Percentiles rank a stretch among this genome's conserved stretches.
These are phyloP conservation scores for Hyphodiscus sp. DNA, from an alignment of 2,329 filamentous ascomycete genomes.

Conservation along the genomic window DNA sequence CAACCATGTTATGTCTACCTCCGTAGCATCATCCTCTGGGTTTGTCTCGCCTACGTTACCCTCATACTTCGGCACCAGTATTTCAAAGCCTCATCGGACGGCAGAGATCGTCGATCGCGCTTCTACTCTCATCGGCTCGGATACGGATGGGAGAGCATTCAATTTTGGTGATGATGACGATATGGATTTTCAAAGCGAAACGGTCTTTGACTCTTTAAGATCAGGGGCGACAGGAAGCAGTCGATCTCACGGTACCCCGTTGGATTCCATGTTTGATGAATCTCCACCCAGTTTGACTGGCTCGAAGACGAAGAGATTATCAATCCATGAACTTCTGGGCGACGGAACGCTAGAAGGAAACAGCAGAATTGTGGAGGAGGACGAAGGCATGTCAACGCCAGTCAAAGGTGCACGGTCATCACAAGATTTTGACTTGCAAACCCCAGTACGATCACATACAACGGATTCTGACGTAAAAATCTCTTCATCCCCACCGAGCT, in stretches of 20 bases:
- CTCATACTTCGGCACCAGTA: conserved; percentile 17
- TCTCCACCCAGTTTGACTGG: conserved; percentile 57
- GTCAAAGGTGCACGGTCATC: conserved; percentile 20
- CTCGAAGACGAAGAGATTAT: conserved; percentile 25
- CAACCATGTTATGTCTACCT: conserved; percentile 28
- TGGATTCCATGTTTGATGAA: conserved; percentile 78
- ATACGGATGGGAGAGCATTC: conserved; percentile 58
- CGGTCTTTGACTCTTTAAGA: conserved; percentile 68
- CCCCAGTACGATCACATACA: conserved; percentile 11
- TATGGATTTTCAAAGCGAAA: conserved; percentile 72
- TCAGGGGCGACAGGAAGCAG: conserved; percentile 62
- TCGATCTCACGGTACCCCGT: conserved; percentile 60
- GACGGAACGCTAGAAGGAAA: conserved; percentile 44
- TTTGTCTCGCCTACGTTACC: conserved; percentile 35
- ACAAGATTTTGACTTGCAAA: conserved; percentile 15
- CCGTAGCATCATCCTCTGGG: conserved; percentile 34
- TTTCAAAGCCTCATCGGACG: conserved; percentile 15
- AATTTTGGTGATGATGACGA: conserved; percentile 70
- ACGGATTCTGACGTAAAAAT: conserved; percentile 15
- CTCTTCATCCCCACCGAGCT: conserved; percentile 28
- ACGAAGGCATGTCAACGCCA: conserved; percentile 50
- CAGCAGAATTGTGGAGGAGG: conserved; percentile 55
- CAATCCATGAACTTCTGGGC: conserved; percentile 27
- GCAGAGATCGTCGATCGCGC: conserved; percentile 32
- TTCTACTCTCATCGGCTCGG: conserved; percentile 64